These are phyloP conservation scores for Epichloe uncinata DNA, from an alignment of 2,329 filamentous ascomycete species.

Conservation along the genomic window DNA sequence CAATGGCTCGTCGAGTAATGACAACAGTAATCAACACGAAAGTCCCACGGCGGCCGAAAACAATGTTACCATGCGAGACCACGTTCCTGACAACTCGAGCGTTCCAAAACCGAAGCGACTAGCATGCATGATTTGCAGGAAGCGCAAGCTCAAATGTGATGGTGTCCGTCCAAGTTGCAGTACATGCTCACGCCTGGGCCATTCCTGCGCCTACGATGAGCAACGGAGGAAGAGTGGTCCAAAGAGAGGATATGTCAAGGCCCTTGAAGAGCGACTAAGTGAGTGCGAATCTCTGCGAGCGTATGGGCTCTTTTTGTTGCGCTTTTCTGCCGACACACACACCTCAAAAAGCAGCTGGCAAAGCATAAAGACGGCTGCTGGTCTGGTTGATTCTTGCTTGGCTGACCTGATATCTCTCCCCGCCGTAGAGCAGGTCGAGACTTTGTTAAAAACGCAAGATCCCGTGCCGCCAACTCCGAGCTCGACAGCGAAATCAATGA, in stretches of 20 bases:
- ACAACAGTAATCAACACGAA: conserved; percentile 15
- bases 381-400: background rate
- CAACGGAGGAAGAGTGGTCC: conserved; percentile 88
- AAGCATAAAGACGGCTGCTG: background rate
- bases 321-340: too few relatives aligned
- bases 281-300: conserved; percentile 21
- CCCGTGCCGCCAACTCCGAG: conserved; percentile 10
- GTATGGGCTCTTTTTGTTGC: background rate
- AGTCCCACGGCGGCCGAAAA: conserved; percentile 23
- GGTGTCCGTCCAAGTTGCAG: conserved; percentile 73
- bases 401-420: background rate
- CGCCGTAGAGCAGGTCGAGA: conserved; percentile 78
- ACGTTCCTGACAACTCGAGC: conserved; percentile 35
- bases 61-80: conserved; percentile 16
- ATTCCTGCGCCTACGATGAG: conserved; percentile 84
- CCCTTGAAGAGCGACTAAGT: conserved; percentile 85
- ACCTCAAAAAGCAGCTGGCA: too few relatives aligned
- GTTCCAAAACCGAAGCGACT: conserved; percentile 80
- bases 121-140: conserved; percentile 87
- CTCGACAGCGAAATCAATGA: conserved; percentile 19
- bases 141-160: conserved; percentile 85
- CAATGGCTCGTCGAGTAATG: conserved; percentile 20
- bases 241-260: conserved; percentile 89
- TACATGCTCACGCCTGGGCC: conserved; percentile 75
- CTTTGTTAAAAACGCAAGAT: conserved; percentile 67